These are phyloP conservation scores for Kingdonia uniflora DNA, from an alignment of 164 flowering plant species.

Conservation along the genomic window DNA sequence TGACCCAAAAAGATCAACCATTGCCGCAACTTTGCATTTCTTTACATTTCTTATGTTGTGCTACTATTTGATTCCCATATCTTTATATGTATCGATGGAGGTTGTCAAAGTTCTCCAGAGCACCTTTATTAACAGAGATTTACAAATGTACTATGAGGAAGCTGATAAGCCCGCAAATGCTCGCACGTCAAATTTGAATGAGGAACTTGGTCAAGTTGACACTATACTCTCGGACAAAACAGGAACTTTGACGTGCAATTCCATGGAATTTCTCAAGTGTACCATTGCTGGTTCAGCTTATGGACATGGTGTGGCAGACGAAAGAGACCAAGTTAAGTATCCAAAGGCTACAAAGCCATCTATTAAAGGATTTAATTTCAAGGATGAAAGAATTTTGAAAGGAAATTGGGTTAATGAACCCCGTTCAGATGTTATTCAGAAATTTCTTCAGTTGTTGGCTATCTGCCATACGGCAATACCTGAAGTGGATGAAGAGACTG, in stretches of 20 bases:
- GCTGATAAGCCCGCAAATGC: conserved; percentile 69
- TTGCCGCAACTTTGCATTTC: conserved; percentile 69
- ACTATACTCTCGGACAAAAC: conserved; percentile 86
- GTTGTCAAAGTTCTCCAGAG: conserved; percentile 84
- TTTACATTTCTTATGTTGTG: conserved; percentile 81
- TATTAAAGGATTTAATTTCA: conserved; percentile 74
- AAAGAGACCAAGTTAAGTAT: conserved; percentile 10
- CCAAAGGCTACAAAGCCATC: conserved; percentile 14
- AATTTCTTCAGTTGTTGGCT: conserved; percentile 66
- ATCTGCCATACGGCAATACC: conserved; percentile 84
- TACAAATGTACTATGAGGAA: conserved; percentile 66
- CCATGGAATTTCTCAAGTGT: conserved; percentile 89
- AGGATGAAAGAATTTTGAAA: conserved; percentile 67
- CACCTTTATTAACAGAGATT: conserved; percentile 73
- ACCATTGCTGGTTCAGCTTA: conserved; percentile 70
- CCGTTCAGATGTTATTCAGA: conserved; percentile 43
- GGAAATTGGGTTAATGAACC: conserved; percentile 72
- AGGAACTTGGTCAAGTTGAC: conserved; percentile 84
- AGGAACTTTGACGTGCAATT: conserved; percentile 85
- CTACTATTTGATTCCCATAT: conserved; percentile 80
- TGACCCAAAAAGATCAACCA: conserved; percentile 51
- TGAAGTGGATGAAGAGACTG: conserved; percentile 30
- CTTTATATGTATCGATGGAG: conserved; percentile 82
- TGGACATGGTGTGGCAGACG: conserved; percentile 75
- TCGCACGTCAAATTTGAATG: conserved; percentile 80